Evolutionary conservation across 257 asterid genomes (phyloP).

Genomic region (Cruciata laevipes): DNA sequence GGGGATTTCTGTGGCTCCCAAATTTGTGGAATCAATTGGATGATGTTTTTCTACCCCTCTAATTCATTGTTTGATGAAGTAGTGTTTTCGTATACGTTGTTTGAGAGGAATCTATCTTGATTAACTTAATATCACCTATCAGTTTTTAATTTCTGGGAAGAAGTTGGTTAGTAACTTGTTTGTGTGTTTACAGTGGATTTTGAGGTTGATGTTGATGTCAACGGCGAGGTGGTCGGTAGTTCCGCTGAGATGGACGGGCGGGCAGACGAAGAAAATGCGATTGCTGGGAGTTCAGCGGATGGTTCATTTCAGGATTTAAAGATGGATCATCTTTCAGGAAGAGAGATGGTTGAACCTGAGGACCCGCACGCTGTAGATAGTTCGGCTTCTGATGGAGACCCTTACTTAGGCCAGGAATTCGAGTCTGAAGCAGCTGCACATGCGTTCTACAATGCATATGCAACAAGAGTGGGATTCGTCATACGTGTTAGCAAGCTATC

Average conservation of each 20-base stretch:
- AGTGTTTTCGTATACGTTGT: not conserved
- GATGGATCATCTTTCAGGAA: slow-evolving; percentile 54
- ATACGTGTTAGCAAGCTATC: slow-evolving; percentile 98
- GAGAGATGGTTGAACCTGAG: slow-evolving; percentile 47
- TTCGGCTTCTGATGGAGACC: slow-evolving; percentile 51
- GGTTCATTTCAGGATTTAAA: slow-evolving; percentile 58
- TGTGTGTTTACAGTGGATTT: slow-evolving; percentile 52
- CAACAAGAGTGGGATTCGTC: slow-evolving; percentile 77
- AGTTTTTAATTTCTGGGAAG: not conserved
- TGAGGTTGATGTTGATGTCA: slow-evolving; percentile 65
- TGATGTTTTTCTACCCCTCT: not conserved
- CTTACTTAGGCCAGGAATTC: slow-evolving; percentile 80
- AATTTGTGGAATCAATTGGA: not conserved
- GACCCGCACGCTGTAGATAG: slow-evolving; percentile 51
- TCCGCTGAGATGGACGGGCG: slow-evolving; percentile 46
- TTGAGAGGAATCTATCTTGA: not conserved
- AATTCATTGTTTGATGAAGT: not conserved
- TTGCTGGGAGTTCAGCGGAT: slow-evolving; percentile 52
- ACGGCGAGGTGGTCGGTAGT: slow-evolving; percentile 70
- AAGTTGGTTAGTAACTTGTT: slow-evolving; percentile 6
- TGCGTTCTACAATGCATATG: slow-evolving; percentile 81
- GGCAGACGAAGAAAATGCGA: slow-evolving; percentile 42
- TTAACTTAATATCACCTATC: not conserved
- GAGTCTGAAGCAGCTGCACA: slow-evolving; percentile 95
- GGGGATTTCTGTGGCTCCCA: not conserved